A percentile compares a stretch with the other conserved stretches of the same genome.
These are phyloP conservation scores for Hymenoscyphus scutula DNA, from an alignment of 2,329 filamentous ascomycete species.

Conservation along the genomic window DNA sequence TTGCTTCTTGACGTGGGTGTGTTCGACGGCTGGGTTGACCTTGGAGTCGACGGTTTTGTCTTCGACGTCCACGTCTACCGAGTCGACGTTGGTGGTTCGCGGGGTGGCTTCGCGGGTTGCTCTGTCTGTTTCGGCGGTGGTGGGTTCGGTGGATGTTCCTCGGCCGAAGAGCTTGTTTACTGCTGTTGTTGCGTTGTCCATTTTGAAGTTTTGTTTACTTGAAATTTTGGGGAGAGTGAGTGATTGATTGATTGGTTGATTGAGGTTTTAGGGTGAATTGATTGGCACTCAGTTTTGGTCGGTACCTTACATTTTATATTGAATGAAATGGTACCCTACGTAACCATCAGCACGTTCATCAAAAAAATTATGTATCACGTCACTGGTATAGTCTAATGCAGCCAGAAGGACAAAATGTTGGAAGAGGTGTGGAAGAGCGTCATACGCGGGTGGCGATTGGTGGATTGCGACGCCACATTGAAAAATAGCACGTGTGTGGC, in stretches of 20 bases:
- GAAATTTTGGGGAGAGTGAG: neutral
- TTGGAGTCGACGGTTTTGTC: conserved; percentile 20
- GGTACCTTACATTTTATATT: neutral
- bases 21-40: conserved; percentile 22
- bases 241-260: neutral
- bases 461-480: too few relatives aligned
- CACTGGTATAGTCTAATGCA: neutral
- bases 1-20: conserved; percentile 33
- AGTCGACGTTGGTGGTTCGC: neutral
- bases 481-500: too few relatives aligned
- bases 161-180: conserved; percentile 20
- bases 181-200: conserved; percentile 23
- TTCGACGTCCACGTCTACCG: conserved; percentile 6
- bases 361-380: neutral
- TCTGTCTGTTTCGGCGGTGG: neutral
- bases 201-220: neutral
- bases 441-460: too few relatives aligned
- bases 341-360: neutral
- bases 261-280: neutral
- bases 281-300: neutral
- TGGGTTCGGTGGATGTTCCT: conserved; percentile 8
- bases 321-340: neutral
- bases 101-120: neutral
- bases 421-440: too few relatives aligned
- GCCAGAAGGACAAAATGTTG: too few relatives aligned